Base-by-base conservation (phyloP, 1,139 yeast species). In the Debaryomyces sp. region DNA sequence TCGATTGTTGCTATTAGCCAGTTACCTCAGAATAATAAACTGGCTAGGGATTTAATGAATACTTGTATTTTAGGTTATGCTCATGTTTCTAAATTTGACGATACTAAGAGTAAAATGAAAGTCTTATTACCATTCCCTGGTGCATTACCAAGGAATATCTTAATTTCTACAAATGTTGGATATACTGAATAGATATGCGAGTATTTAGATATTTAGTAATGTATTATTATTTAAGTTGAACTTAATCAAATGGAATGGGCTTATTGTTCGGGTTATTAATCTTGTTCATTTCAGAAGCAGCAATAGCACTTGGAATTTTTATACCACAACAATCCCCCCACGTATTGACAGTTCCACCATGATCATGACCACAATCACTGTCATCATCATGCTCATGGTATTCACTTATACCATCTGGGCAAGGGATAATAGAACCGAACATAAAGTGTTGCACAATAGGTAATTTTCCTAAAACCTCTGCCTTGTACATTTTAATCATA, bases 281-380 rank as follows among this genome's bases (percentile, higher is more conserved):
- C 48, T 68, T 68, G 43, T 74, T 64, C 69, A 82, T 76, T 56
- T 84, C 86, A 23, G 83, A 78, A 0, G 97, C 99, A 0, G 97
- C 98, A 49, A 91, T 81, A 0, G 97, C 97, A 68, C 97, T 90
- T 0, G 99, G 99, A 2, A 94, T 81, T 60, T 89, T 89, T 47
- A 94, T 95, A 7, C 99, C 99, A 71, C 99, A 94, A 63, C 99
- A 95, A 63, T 94, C 99, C 1, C 97, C 99, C 97, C 97, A 94
- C 2, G 92, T 84, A 53, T 81, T 82, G 12, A 63, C 45, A 27
- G 54, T 53, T 21, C 60, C 68, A 8, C 54, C 50, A 43, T 69
- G 77, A n/a, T 64, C 68, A 53, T 73, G 79, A 2, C 71, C 74
- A 51, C 74, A 68, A 13, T 58, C 66, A 7, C 53, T 72, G 6